Base-by-base conservation (phyloP, 495 filamentous ascomycete genomes). In the Barbatosphaeria neglecta region DNA sequence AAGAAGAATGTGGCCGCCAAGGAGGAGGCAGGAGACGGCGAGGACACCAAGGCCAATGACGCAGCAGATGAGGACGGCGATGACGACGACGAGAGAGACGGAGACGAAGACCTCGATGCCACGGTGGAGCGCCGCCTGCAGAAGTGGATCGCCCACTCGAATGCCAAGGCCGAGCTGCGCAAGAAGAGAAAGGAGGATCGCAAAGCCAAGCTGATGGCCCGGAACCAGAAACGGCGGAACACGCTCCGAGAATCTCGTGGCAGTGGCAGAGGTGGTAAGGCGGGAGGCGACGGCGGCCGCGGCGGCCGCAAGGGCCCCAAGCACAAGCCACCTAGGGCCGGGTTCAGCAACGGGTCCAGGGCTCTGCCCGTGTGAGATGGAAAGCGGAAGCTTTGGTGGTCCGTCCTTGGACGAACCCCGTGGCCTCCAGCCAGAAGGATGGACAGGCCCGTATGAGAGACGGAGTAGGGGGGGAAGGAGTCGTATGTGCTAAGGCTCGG, bases 191-290 rank as follows among this genome's bases (percentile, higher is more conserved):
- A 54, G 15, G 41, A 22, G 1, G 39, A 13, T 17, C 40, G n/a
- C 38, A 53, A 39, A 45, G 31, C 37, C 35, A 52, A 56, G 50
- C 2, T 43, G 1, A n/a, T 52, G 22, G 31, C 31, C 13, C 31
- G 31, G 1, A 11, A n/a, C 9, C 31, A n/a, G 1, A 11, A n/a
- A 4, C 31, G 31, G 13, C 31, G 31, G 10, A 35, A n/a, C 9
- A n/a, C 9, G 27, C 27, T 8, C 9, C 28, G 11, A 33, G 31
- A n/a, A 11, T 6, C 9, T 4, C 31, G 13, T 6, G 7, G 13
- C 13, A 3, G 5, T 35, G 13, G 7, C 31, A 2, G 9, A n/a
- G n/a, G n/a, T n/a, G n/a, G n/a, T n/a, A n/a, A n/a, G n/a, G n/a
- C 7, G 10, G 31, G 13, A 11, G 31, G 6, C 31, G 31, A n/a